Evolutionary conservation across 345 rosid species (phyloP), one percentile per base, ranked within the genome.

Genomic region (Ceriops tagal): DNA sequence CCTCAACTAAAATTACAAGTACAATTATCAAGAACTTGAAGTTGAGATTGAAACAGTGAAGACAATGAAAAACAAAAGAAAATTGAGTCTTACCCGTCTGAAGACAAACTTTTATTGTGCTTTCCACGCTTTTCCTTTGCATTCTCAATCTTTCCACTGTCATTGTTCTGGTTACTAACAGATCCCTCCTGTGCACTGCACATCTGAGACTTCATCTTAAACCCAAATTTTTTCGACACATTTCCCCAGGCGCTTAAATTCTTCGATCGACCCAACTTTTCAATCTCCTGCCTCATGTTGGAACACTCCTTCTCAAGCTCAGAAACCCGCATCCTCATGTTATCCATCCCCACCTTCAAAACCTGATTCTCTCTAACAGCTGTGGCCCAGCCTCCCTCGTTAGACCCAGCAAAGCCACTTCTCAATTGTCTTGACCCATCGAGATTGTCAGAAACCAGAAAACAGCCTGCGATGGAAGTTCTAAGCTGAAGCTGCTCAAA

Each of bases 401-500:
- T 64, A 15, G 96, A 82, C 62, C 90, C 89, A 26, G 84, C 87
- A 65, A 81, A 69, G 31, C 97, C 96, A 10, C 91, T 90, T 83
- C 97, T 84, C 72, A 90, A 64, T 72, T 88, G 93, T 69, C 98
- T 88, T 63, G 99, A 89, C 66, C 89, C 91, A 18, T 95, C 99
- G 0, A 92, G 96, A 78, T 92, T 92, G 75, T 92, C 98, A 21
- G 98, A 93, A 61, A 91, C 96, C 51, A 88, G 82, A 75, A 95
- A 88, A 80, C 99, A 95, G 47, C 99, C 96, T 0, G 99, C 98
- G 24, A 95, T 91, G 37, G 98, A 92, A 53, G 96, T 95, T 82
- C 97, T 81, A 27, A 95, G 97, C 87, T 95, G 99, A 68, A 92
- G 99, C 88, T 95, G 99, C 89, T 95, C 99, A 39, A 95, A 95